Base-by-base conservation (phyloP, 768 basidiomycete species). In the Amanita brunnescens region DNA sequence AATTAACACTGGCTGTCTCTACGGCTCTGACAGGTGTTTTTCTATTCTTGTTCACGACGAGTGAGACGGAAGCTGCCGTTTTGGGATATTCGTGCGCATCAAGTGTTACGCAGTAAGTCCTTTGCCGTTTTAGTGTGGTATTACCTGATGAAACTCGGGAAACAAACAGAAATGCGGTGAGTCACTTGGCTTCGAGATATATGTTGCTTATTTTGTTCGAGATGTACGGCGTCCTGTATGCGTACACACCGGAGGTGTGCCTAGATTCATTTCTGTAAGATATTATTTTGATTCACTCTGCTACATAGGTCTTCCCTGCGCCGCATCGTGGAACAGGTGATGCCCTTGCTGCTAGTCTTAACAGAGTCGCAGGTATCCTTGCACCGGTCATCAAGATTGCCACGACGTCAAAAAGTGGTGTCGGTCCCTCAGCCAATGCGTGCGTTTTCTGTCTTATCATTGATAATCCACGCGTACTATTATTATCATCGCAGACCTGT, bases 251-350 rank as follows among this genome's bases (percentile, higher is more conserved):
- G 1, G 79, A 81, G 58, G 75, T 67, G 32, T 26, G 60, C 55
- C 20, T 14, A 32, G 23, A 34, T 3, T n/a, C 23, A 3, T 29
- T 13, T 23, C 1, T 34, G 42, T 30, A 5, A 37, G 6, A n/a
- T 4, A 1, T 40, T 37, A 23, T 32, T 16, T 21, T 6, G 34
- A 35, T 3, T 32, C 12, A 5, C 9, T 14, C 16, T 42, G 14
- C 5, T 16, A 30, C 1, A n/a, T 42, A 66, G 64, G 64, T 77
- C n/a, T 81, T 81, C 64, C 76, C 80, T 0, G 75, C 76, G 0
- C 74, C 76, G 3, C 76, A 78, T 55, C 72, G 79, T 26, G 79
- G 79, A 2, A 78, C 79, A 0, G 78, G 76, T 8, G 74, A 77
- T 50, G 78, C 77, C 2, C 54, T 70, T 70, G 56, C 73, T 62